Percentiles rank a stretch among this genome's conserved stretches.
Evolutionary conservation across 306 rosid genomes (phyloP).

Genomic region (Calophaca sinica): DNA sequence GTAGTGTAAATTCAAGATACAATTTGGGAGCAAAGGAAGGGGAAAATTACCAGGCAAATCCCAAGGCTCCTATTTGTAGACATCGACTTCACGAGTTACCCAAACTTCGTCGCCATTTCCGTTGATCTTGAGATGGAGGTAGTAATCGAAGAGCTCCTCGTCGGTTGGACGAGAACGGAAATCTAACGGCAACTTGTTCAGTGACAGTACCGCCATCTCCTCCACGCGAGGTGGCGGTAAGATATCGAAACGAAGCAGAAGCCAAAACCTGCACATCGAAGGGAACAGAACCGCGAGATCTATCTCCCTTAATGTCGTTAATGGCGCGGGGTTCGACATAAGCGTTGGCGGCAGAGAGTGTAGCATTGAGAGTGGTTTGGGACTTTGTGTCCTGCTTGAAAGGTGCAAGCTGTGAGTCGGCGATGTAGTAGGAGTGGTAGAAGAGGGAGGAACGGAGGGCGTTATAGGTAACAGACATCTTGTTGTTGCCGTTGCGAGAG

Average conservation of each 20-base stretch:
- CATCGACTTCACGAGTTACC: too few species aligned
- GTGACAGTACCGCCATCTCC: too few species aligned
- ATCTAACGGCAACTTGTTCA: too few species aligned
- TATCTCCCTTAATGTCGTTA: conserved; percentile 49
- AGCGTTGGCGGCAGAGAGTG: conserved; percentile 52
- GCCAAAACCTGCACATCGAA: conserved; percentile 65
- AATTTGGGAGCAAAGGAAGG: too few species aligned
- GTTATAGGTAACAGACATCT: conserved; percentile 67
- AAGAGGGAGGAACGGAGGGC: conserved; percentile 44
- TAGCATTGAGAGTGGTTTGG: conserved; percentile 48
- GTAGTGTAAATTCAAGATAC: too few species aligned
- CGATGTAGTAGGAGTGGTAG: conserved; percentile 45
- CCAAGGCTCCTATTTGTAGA: too few species aligned
- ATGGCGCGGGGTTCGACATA: conserved; percentile 37
- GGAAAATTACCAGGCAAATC: too few species aligned
- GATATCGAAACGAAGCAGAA: conserved; percentile 61
- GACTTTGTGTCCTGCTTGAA: conserved; percentile 61
- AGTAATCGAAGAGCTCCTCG: too few species aligned
- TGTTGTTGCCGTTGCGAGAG: conserved; percentile 74
- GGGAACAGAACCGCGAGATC: conserved; percentile 47
- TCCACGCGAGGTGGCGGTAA: too few species aligned
- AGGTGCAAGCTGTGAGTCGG: conserved; percentile 57
- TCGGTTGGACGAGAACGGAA: too few species aligned
- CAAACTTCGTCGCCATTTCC: too few species aligned
- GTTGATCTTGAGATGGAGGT: too few species aligned